A percentile compares a stretch with the other conserved stretches of the same genome.
Conservation (phyloP, 306 rosid genomes). For the Urtica urens region DNA sequence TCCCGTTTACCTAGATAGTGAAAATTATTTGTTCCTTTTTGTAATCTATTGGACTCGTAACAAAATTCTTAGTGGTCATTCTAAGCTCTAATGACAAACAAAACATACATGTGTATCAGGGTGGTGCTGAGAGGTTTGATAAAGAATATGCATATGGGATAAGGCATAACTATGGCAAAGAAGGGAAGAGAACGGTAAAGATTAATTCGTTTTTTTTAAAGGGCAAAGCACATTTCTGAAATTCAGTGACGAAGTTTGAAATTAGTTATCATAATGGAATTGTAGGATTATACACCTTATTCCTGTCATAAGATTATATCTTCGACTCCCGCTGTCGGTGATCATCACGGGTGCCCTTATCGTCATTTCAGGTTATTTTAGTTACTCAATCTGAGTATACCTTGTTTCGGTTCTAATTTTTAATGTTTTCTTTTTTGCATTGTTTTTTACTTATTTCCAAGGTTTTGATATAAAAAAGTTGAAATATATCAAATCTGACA, state of each 20-base stretch:
- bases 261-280: conserved; percentile 1
- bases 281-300: conserved; percentile 85
- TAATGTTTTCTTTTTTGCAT: too few species aligned
- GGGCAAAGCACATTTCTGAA: background rate
- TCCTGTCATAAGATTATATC: conserved; percentile 74
- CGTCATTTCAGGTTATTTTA: conserved; percentile 73
- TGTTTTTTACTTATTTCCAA: too few species aligned
- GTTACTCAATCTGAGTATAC: conserved; percentile 1
- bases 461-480: too few species aligned
- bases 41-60: background rate
- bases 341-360: conserved; percentile 99
- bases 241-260: conserved; percentile 12
- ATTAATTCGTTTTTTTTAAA: conserved; percentile 6
- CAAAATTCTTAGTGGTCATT: conserved; percentile 13
- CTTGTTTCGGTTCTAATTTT: conserved; percentile 3
- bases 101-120: too few species aligned
- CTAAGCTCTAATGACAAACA: too few species aligned
- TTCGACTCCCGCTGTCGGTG: conserved; percentile 83
- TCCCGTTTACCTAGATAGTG: too few species aligned
- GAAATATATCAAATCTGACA: too few species aligned
- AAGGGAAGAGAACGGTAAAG: conserved; percentile 91
- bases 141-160: conserved; percentile 76
- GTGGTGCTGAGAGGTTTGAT: conserved; percentile 90
- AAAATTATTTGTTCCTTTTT: background rate
- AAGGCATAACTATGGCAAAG: conserved; percentile 86